Evolutionary conservation across 768 basidiomycete genomes (phyloP), one percentile per base, ranked within the genome.

Genomic region (Boletellus ananas): DNA sequence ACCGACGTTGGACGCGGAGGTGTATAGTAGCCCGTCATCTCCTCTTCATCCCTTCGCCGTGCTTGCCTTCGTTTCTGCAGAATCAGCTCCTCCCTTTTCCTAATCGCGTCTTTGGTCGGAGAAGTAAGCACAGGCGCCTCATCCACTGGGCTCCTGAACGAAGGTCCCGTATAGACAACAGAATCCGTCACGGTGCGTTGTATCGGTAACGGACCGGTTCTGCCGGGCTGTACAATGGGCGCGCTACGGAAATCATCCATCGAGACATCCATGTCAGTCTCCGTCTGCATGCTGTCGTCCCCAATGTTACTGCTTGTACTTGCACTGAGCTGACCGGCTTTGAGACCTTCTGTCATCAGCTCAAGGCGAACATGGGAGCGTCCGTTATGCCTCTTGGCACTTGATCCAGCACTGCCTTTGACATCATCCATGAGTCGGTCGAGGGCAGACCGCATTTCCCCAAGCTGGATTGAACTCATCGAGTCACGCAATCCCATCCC

Each of bases 391-490:
- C 50, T 47, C 55, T 55, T 61, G 60, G 54, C 68, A 67, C 52
- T 59, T 18, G 66, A 16, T 18, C 54, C 51, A 4, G 60, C 37
- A 23, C 55, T 66, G 8, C 60, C 66, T 49, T 68, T 64, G 17
- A 85, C 84, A 48, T 85, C 81, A 54, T 85, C 83, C 80, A 88
- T 84, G 27, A 88, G 71, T 38, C 83, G 71, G 60, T 88, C 85
- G 27, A 88, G 72, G 6, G 85, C 86, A 52, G 82, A 84, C 52
- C 80, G 79, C 79, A 86, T 85, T 41, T 86, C 85, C 54, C 79
- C 77, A 23, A 84, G 80, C 56, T 81, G 77, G 23, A 81, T 73
- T 39, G 77, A 73, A 7, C 75, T 74, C 61, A 77, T 63, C 13
- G 74, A 77, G 70, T 74, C 57, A 56, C 70, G 61, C 37, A 64